A percentile compares a stretch with the other conserved stretches of the same genome.
phyloP scores from a whole-genome alignment of 1,284 basidiomycete genomes.

The Neolentinus lepideus region DNA sequence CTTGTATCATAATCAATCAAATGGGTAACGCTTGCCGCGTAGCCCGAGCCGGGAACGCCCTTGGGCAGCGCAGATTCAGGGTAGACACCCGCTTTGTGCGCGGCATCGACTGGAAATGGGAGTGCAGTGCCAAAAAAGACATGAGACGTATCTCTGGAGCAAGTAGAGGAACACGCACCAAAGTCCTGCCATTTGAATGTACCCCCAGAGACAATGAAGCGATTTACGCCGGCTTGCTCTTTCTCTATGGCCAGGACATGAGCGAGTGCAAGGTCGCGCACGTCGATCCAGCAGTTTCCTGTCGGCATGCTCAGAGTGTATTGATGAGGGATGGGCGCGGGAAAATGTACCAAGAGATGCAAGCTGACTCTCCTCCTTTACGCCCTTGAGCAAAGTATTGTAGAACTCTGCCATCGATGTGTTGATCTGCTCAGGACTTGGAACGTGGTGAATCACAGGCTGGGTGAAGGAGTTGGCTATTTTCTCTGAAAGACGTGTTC shows the following conservation, averaged over 20 bases:
- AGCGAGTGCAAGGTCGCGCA: slow-evolving; percentile 53
- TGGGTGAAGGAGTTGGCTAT: slow-evolving; percentile 13
- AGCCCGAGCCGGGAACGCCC: neutral
- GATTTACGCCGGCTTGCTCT: slow-evolving; percentile 50
- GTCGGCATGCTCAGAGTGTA: neutral
- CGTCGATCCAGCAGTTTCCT: slow-evolving; percentile 40
- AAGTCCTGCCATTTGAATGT: slow-evolving; percentile 8
- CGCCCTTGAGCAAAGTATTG: slow-evolving; percentile 22
- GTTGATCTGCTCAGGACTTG: slow-evolving; percentile 39
- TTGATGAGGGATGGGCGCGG: no score
- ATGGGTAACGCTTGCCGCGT: neutral
- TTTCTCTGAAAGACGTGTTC: no score
- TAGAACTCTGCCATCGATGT: slow-evolving; percentile 35
- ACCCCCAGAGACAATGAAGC: slow-evolving; percentile 44
- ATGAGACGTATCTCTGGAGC: no score
- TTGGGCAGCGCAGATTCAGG: neutral
- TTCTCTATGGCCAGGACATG: slow-evolving; percentile 49
- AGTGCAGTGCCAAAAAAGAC: neutral
- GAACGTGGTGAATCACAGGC: slow-evolving; percentile 44
- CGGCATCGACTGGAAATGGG: slow-evolving; percentile 1
- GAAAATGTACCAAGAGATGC: slow-evolving; percentile 10
- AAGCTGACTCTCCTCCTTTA: slow-evolving; percentile 12
- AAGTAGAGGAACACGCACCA: neutral
- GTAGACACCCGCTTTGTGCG: slow-evolving; percentile 1
- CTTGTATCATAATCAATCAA: neutral